Percentiles rank a stretch among this genome's conserved stretches.
Evolutionary conservation across 495 filamentous ascomycete genomes (phyloP).

Genomic region (Tuber calosporum): DNA sequence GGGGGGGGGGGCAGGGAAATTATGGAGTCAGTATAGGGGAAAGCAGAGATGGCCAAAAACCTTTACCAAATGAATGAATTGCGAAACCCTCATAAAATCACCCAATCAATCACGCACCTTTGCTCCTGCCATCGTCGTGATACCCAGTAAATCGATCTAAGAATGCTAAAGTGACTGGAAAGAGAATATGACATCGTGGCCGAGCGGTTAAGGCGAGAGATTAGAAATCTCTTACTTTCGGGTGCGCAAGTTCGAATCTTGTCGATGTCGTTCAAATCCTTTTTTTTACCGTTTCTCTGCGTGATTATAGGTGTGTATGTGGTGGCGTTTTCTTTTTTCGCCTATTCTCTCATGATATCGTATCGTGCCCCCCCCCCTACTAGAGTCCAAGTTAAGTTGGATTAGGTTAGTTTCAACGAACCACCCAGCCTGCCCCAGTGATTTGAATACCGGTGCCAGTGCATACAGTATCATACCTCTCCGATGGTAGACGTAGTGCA

Average conservation of each 20-base stretch:
- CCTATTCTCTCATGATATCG: not conserved
- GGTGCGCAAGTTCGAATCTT: slow-evolving; percentile 23
- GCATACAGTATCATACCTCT: not conserved
- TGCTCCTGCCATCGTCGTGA: not conserved
- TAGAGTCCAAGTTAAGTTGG: not conserved
- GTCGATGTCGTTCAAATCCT: slow-evolving; percentile 20
- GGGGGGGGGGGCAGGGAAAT: not conserved
- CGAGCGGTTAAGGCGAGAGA: slow-evolving; percentile 26
- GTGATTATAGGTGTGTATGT: not conserved
- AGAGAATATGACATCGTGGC: slow-evolving; percentile 9
- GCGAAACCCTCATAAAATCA: not conserved
- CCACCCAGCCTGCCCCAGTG: not conserved
- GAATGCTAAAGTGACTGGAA: not conserved
- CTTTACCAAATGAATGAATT: not conserved
- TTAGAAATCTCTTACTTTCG: slow-evolving; percentile 15
- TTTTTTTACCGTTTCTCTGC: not conserved
- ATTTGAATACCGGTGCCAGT: too few species aligned
- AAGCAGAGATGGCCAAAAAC: not conserved
- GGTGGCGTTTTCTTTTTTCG: not conserved
- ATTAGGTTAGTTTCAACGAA: not conserved
- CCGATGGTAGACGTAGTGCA: not conserved
- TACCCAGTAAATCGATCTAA: not conserved
- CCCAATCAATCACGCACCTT: not conserved
- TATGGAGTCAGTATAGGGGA: not conserved
- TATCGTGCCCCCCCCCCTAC: not conserved